phyloP scores from a whole-genome alignment of 2,329 filamentous ascomycete species.

The Aureobasidium sp. region DNA sequence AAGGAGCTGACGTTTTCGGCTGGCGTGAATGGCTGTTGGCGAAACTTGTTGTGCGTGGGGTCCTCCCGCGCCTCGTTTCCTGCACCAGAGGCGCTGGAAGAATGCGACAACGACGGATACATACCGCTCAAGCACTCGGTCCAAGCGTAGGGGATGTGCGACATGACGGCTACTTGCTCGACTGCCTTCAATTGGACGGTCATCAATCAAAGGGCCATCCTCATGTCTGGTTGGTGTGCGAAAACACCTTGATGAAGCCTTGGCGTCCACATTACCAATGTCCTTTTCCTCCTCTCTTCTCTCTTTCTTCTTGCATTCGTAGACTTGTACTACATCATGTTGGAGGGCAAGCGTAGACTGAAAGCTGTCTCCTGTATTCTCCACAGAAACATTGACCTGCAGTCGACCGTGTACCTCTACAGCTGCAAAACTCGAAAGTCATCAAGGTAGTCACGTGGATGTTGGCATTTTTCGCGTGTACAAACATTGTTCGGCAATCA shows the following conservation, averaged over 20 bases:
- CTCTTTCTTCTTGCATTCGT: background rate
- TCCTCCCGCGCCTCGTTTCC: background rate
- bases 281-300: background rate
- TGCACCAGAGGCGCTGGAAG: background rate
- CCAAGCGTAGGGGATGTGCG: slow-evolving; percentile 6
- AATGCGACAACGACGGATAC: background rate
- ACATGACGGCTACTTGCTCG: background rate
- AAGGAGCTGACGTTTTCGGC: slow-evolving; percentile 11
- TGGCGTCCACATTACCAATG: background rate
- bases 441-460: background rate
- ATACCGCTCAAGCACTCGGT: slow-evolving; percentile 3
- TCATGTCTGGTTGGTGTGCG: background rate
- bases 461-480: background rate
- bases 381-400: background rate
- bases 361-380: background rate
- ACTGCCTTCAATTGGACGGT: slow-evolving; percentile 11
- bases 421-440: background rate
- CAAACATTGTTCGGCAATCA: too few species aligned
- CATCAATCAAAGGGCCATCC: background rate
- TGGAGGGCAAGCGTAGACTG: background rate
- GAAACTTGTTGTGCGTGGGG: slow-evolving; percentile 10
- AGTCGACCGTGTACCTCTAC: background rate
- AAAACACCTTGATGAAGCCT: slow-evolving; percentile 17
- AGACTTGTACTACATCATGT: background rate
- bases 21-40: background rate